Percentiles rank a stretch among this genome's conserved stretches.
Conservation (phyloP, 2,329 filamentous ascomycete genomes). For the Knoxdaviesia capensis region DNA sequence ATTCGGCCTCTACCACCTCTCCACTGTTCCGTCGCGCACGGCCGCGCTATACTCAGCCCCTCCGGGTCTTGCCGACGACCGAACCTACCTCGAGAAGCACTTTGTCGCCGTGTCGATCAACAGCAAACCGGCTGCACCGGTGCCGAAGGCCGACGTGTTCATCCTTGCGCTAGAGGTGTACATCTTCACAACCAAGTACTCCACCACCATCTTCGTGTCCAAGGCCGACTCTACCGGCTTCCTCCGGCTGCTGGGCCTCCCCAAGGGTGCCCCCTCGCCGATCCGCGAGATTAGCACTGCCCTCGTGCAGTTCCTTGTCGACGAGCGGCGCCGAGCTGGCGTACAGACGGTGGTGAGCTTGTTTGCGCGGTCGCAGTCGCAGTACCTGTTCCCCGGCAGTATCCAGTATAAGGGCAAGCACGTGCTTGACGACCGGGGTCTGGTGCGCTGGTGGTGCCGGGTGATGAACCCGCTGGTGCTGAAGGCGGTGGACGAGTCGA, state of each 20-base stretch:
- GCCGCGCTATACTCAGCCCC: constrained; percentile 63
- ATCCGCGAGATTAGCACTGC: constrained; percentile 52
- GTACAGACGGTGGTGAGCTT: constrained; percentile 64
- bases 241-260: constrained; percentile 43
- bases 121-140: constrained; percentile 13
- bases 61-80: constrained; percentile 48
- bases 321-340: constrained; percentile 39
- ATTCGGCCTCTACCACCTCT: constrained; percentile 69
- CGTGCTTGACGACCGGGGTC: constrained; percentile 70
- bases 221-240: constrained; percentile 96
- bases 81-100: constrained; percentile 75
- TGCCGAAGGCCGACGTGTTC: constrained; percentile 24
- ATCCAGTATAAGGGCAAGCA: constrained; percentile 73
- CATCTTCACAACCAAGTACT: constrained; percentile 61
- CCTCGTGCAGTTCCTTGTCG: constrained; percentile 59
- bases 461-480: constrained; percentile 60
- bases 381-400: constrained; percentile 90
- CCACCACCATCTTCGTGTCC: constrained; percentile 82
- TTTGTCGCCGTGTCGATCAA: constrained; percentile 37
- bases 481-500: constrained; percentile 10
- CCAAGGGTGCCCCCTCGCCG: constrained; percentile 46
- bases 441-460: constrained; percentile 93
- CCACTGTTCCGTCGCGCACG: constrained; percentile 58
- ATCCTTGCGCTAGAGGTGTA: constrained; percentile 73
- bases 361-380: constrained; percentile 78